A percentile compares a stretch with the other conserved stretches of the same genome.
Conservation (phyloP, 441 rosid species). For the Macaranga tanarius region DNA sequence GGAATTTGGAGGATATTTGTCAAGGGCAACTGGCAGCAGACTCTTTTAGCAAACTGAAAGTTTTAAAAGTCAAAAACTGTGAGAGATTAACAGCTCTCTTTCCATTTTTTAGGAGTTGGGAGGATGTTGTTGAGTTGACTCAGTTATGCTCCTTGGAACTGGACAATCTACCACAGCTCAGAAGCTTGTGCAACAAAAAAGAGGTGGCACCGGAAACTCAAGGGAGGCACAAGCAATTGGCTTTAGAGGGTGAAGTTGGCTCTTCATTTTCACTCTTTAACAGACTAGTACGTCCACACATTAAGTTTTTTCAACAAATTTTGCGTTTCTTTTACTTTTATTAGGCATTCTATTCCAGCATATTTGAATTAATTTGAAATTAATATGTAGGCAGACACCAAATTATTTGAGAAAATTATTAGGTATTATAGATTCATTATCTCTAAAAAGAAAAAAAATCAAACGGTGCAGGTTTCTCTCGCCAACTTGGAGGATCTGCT, state of each 20-base stretch:
- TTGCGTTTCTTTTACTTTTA: no score
- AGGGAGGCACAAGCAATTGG: background rate
- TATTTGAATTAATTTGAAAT: no score
- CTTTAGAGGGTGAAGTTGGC: background rate
- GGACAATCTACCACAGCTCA: background rate
- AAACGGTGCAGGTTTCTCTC: conserved; percentile 14
- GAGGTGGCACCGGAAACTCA: background rate
- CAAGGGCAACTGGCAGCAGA: background rate
- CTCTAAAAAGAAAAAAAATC: no score
- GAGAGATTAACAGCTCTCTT: background rate
- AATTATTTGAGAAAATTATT: no score
- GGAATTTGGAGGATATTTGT: conserved; percentile 7
- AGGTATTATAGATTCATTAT: no score
- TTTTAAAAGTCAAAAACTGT: background rate
- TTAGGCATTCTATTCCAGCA: no score
- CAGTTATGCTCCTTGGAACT: conserved; percentile 8
- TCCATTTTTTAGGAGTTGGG: background rate
- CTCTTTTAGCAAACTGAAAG: conserved; percentile 12
- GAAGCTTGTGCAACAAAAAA: background rate
- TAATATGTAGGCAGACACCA: no score
- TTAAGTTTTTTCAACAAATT: background rate
- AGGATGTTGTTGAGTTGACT: conserved; percentile 11
- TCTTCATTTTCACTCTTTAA: background rate
- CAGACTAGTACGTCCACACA: background rate
- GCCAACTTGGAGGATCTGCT: conserved; percentile 13